These are phyloP conservation scores for Ustilago shanxiensis DNA, from an alignment of 1,284 basidiomycete genomes.

Conservation along the genomic window DNA sequence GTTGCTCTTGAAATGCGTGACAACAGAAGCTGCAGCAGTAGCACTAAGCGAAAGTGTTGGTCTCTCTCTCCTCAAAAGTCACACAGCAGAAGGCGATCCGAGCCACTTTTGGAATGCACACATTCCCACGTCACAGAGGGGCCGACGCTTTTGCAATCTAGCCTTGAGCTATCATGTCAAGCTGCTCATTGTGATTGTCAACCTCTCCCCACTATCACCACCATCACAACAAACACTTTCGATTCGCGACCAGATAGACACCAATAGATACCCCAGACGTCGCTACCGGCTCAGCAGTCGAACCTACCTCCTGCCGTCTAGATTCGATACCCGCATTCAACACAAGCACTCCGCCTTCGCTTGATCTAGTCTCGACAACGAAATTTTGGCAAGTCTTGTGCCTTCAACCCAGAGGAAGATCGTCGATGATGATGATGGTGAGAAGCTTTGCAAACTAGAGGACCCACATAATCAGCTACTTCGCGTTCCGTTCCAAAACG, in stretches of 20 bases:
- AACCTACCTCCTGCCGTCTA: not conserved
- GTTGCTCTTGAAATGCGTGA: conserved; percentile 7
- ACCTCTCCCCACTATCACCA: not conserved
- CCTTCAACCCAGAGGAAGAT: too few species aligned
- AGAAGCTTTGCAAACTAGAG: not conserved
- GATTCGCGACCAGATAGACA: not conserved
- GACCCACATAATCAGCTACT: not conserved
- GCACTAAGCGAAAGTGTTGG: conserved; percentile 18
- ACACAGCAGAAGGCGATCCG: conserved; percentile 15
- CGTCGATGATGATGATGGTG: not conserved
- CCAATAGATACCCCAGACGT: not conserved
- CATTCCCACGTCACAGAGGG: conserved; percentile 2
- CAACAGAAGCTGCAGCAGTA: too few species aligned
- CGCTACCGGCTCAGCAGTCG: not conserved
- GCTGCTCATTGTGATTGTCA: not conserved
- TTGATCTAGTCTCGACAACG: not conserved
- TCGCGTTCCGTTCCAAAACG: not conserved
- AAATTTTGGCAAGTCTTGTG: not conserved
- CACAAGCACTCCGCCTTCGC: not conserved
- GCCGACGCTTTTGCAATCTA: not conserved
- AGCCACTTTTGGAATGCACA: conserved; percentile 11
- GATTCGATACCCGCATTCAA: not conserved
- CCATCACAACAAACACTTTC: not conserved
- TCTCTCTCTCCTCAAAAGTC: conserved; percentile 17
- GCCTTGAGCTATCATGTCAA: conserved; percentile 1